phyloP scores from a whole-genome alignment of 768 basidiomycete genomes.

The Hydnomerulius pinastri region DNA sequence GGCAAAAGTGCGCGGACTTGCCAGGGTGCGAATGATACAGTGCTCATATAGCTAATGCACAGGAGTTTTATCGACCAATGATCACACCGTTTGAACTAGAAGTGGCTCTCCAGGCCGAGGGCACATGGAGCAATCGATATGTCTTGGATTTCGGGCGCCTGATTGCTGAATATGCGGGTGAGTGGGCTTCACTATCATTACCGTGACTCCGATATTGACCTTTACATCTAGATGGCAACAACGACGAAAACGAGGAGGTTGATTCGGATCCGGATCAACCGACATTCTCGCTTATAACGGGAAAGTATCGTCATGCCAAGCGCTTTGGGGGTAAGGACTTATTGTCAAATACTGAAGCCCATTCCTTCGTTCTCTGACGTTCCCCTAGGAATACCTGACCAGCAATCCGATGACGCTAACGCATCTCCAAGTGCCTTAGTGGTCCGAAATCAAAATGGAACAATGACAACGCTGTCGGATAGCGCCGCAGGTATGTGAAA shows the following conservation, averaged over 20 bases:
- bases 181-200: constrained; percentile 4
- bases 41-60: not conserved
- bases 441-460: constrained; percentile 62
- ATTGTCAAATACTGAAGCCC: not conserved
- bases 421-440: constrained; percentile 47
- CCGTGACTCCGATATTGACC: not conserved
- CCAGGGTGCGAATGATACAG: not conserved
- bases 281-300: constrained; percentile 83
- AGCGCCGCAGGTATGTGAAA: constrained; percentile 67
- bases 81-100: constrained; percentile 92
- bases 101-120: constrained; percentile 70
- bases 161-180: constrained; percentile 38
- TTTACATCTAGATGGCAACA: constrained; percentile 6
- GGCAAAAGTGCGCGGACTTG: constrained; percentile 48
- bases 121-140: constrained; percentile 76
- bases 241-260: constrained; percentile 26
- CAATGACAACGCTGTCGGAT: constrained; percentile 55
- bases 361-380: not conserved
- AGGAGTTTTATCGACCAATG: constrained; percentile 92
- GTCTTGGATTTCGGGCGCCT: constrained; percentile 74
- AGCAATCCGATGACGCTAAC: constrained; percentile 14
- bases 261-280: constrained; percentile 70
- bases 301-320: constrained; percentile 79
- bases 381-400: constrained; percentile 8
- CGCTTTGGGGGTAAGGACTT: constrained; percentile 53